A percentile compares a stretch with the other conserved stretches of the same genome.
phyloP scores from a whole-genome alignment of 73 alveolate species.

The Paramecium sexaurelia region DNA sequence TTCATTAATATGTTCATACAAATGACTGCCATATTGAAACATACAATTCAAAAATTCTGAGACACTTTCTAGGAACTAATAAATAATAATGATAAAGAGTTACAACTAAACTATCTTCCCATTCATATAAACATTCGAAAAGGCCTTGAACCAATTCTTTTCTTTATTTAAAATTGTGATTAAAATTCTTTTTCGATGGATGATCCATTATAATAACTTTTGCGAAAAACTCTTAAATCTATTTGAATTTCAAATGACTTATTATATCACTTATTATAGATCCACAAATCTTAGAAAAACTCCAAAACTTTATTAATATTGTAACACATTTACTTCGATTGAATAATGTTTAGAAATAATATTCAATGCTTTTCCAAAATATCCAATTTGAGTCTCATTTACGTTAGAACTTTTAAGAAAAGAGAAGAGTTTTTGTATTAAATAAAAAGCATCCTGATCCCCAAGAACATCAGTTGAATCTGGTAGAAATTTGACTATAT shows the following conservation, averaged over 20 bases:
- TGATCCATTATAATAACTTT: background rate
- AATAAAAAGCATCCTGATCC: slow-evolving; percentile 13
- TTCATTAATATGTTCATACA: slow-evolving; percentile 25
- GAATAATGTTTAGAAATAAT: background rate
- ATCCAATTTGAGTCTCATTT: background rate
- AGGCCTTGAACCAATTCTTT: background rate
- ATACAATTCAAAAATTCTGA: background rate
- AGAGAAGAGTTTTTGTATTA: background rate
- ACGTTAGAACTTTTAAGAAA: background rate
- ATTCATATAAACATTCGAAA: background rate
- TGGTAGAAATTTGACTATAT: background rate
- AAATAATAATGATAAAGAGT: background rate
- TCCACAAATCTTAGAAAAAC: background rate
- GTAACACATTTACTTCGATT: background rate
- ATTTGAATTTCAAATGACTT: background rate
- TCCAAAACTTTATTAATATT: background rate
- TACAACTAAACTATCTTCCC: background rate
- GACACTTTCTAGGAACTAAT: background rate
- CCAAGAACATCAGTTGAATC: background rate
- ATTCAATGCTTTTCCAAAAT: slow-evolving; percentile 2
- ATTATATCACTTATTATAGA: background rate
- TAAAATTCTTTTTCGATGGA: background rate
- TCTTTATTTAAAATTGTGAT: background rate
- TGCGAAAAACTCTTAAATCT: slow-evolving; percentile 2
- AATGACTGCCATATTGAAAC: background rate